Percentiles rank a stretch among this genome's conserved stretches.
phyloP scores from a whole-genome alignment of 2,329 filamentous ascomycete genomes.

The Tolypocladium amazonense region DNA sequence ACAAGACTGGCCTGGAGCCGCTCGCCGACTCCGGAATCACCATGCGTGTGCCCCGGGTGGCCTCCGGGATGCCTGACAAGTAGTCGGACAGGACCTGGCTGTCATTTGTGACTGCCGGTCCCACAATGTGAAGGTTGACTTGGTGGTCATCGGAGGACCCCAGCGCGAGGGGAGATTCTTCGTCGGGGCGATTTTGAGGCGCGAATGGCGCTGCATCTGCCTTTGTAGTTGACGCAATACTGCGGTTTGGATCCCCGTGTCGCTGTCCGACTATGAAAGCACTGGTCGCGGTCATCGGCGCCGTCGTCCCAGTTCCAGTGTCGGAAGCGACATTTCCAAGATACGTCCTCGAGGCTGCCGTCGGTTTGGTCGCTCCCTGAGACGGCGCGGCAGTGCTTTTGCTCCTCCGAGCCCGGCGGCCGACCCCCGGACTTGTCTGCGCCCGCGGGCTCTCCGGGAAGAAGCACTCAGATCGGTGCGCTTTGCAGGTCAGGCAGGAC shows the following conservation, averaged over 20 bases:
- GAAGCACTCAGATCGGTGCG: constrained; percentile 45
- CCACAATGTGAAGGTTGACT: constrained; percentile 42
- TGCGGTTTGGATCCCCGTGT: background rate
- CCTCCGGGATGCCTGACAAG: constrained; percentile 26
- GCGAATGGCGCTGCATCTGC: background rate
- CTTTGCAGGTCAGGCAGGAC: constrained; percentile 46
- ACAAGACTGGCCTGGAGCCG: constrained; percentile 28
- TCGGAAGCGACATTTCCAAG: background rate
- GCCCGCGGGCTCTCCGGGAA: constrained; percentile 31
- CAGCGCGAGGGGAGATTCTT: constrained; percentile 18
- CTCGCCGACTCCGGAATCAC: constrained; percentile 19
- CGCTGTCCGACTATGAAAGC: background rate
- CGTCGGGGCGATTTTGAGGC: background rate
- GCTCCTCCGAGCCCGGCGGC: constrained; percentile 5
- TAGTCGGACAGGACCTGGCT: constrained; percentile 51
- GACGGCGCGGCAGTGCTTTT: background rate
- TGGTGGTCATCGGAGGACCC: constrained; percentile 25
- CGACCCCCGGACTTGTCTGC: constrained; percentile 8
- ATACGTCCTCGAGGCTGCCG: background rate
- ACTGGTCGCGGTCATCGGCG: background rate
- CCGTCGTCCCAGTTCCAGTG: background rate
- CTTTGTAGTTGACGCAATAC: background rate
- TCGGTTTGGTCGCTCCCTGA: background rate
- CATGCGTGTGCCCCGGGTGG: constrained; percentile 16
- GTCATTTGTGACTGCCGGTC: constrained; percentile 48